phyloP scores from a whole-genome alignment of 257 asterid species.

The Agastache rugosa region DNA sequence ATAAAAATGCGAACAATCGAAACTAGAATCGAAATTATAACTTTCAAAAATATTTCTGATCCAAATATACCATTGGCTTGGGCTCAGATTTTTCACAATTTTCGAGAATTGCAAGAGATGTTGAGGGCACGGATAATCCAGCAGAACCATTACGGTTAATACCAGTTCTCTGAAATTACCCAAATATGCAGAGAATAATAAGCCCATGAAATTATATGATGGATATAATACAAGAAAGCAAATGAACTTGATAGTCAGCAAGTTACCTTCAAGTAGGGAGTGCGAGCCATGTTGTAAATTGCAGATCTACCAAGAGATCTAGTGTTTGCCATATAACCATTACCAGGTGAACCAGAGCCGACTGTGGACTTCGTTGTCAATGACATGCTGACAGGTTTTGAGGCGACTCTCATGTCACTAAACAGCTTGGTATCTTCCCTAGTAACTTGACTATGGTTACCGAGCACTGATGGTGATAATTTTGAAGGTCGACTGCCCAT shows the following conservation, averaged over 20 bases:
- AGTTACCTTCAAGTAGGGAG: conserved; percentile 62
- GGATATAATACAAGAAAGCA: conserved; percentile 23
- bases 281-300: conserved; percentile 73
- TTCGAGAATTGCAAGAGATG: conserved; percentile 45
- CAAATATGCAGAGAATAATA: conserved; percentile 15
- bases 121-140: conserved; percentile 43
- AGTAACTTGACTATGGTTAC: conserved; percentile 48
- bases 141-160: conserved; percentile 38
- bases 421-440: conserved; percentile 47
- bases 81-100: conserved; percentile 45
- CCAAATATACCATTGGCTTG: conserved; percentile 49
- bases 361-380: conserved; percentile 35
- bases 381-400: conserved; percentile 47
- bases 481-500: conserved; percentile 67
- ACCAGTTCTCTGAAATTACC: conserved; percentile 53
- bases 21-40: conserved; percentile 12
- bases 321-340: conserved; percentile 59
- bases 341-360: conserved; percentile 48
- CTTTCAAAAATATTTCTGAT: conserved; percentile 14
- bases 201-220: conserved; percentile 29
- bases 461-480: conserved; percentile 57
- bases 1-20: background rate
- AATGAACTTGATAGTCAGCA: conserved; percentile 44
- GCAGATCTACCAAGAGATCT: conserved; percentile 80
- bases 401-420: conserved; percentile 43